Conservation (phyloP, 306 rosid species). For the Citrullus mucosospermus region DNA sequence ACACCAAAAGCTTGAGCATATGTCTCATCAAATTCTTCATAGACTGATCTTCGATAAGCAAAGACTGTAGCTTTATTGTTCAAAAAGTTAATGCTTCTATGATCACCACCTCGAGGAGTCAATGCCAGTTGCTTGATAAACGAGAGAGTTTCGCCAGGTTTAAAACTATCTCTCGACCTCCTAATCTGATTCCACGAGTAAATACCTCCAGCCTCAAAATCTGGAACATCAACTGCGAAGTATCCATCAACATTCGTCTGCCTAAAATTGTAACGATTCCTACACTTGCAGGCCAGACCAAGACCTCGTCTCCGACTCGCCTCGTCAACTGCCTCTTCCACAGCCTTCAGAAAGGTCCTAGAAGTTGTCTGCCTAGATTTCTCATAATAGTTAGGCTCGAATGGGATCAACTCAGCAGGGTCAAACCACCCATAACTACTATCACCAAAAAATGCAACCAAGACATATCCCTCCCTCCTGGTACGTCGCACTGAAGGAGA, state of each 20-base stretch:
- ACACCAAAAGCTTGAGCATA: slow-evolving; percentile 91
- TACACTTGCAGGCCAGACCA: slow-evolving; percentile 65
- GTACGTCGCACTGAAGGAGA: slow-evolving; percentile 61
- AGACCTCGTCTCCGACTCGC: slow-evolving; percentile 57
- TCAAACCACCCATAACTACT: slow-evolving; percentile 98
- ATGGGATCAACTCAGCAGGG: slow-evolving; percentile 69
- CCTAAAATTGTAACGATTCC: slow-evolving; percentile 46
- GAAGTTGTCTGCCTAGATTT: slow-evolving; percentile 64
- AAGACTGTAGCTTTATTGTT: slow-evolving; percentile 51
- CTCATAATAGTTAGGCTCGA: slow-evolving; percentile 55
- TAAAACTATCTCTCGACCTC: slow-evolving; percentile 48
- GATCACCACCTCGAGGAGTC: slow-evolving; percentile 37
- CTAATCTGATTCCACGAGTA: slow-evolving; percentile 57
- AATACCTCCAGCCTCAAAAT: slow-evolving; percentile 61
- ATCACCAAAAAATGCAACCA: slow-evolving; percentile 95
- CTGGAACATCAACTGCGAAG: slow-evolving; percentile 64
- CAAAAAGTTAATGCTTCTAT: slow-evolving; percentile 31
- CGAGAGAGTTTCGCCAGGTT: slow-evolving; percentile 41
- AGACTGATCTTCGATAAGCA: slow-evolving; percentile 51
- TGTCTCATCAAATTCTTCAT: slow-evolving; percentile 87
- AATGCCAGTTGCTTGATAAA: slow-evolving; percentile 64
- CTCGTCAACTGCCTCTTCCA: slow-evolving; percentile 94
- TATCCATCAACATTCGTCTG: slow-evolving; percentile 42
- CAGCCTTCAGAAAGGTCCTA: slow-evolving; percentile 55
- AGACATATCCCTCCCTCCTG: slow-evolving; percentile 57